Base-by-base conservation (phyloP, 768 basidiomycete species). In the Leucogyrophana mollusca region DNA sequence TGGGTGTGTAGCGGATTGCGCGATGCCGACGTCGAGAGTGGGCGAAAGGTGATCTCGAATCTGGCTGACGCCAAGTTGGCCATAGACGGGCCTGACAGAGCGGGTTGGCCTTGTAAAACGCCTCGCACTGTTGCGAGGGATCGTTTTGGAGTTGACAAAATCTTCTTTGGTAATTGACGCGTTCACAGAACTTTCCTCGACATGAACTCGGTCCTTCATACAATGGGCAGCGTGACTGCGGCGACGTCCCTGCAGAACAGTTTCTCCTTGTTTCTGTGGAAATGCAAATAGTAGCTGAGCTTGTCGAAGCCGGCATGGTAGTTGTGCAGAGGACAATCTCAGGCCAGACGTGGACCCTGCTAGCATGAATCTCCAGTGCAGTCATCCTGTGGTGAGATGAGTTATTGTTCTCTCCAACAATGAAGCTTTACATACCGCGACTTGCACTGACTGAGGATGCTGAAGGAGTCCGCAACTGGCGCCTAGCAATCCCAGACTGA, bases 311-410 rank as follows among this genome's bases (percentile, higher is more conserved):
- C 58, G 60, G 63, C 67, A 72, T 66, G 58, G 55, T 41, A 55
- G 56, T 41, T 58, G 54, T 58, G 59, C 57, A 55, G 60, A 62
- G 61, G 68, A 64, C 53, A 70, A 65, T 72, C 65, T 72, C 73
- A 79, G 76, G 79, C 81, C 82, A 78, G 76, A 77, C 74, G 79
- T 82, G 79, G 84, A 85, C 80, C 79, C 85, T 82, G 81, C 81
- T 70, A 87, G 79, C 87, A 90, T 90, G 78, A 82, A 87, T 82
- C 52, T 57, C 52, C 70, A 58, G 55, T 74, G 72, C 80, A 84
- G 76, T 83, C 87, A 89, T 87, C 77, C 85, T 87, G 58, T 23
- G 30, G 46, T 33, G 24, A 37, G 8, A 18, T 56, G 42, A 62
- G 51, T 24, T 6, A 11, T 9, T 43, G 38, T 6, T 30, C 27